phyloP scores from a whole-genome alignment of 2,329 filamentous ascomycete genomes.

The Calonectria multiphialidica region DNA sequence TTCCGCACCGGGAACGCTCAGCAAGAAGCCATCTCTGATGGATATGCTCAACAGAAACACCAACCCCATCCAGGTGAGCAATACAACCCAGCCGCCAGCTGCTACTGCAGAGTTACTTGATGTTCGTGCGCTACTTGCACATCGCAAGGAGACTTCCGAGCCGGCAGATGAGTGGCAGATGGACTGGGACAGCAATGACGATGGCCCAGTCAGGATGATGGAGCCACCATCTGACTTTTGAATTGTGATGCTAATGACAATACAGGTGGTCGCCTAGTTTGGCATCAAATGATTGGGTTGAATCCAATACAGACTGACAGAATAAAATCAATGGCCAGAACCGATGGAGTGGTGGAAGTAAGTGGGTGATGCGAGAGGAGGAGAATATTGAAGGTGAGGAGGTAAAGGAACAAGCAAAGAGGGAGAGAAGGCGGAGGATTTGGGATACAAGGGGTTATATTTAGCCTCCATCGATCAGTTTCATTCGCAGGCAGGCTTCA shows the following conservation, averaged over 20 bases:
- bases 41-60: constrained; percentile 11
- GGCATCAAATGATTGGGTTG: background rate
- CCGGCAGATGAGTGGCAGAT: constrained; percentile 29
- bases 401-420: background rate
- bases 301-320: background rate
- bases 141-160: constrained; percentile 16
- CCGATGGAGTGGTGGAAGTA: no score
- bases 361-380: background rate
- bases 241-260: constrained; percentile 7
- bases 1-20: background rate
- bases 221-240: constrained; percentile 20
- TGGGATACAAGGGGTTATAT: background rate
- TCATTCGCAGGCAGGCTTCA: background rate
- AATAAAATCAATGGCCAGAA: background rate
- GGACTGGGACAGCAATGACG: constrained; percentile 28
- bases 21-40: constrained; percentile 20
- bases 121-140: constrained; percentile 7
- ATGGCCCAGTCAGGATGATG: constrained; percentile 25
- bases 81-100: background rate
- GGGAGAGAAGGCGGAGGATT: background rate
- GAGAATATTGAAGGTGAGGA: background rate
- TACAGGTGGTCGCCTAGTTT: background rate
- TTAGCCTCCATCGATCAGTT: background rate
- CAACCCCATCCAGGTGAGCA: constrained; percentile 20
- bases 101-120: constrained; percentile 4